Base-by-base conservation (phyloP, 495 filamentous ascomycete genomes). In the Hypoxylon lenormandii region DNA sequence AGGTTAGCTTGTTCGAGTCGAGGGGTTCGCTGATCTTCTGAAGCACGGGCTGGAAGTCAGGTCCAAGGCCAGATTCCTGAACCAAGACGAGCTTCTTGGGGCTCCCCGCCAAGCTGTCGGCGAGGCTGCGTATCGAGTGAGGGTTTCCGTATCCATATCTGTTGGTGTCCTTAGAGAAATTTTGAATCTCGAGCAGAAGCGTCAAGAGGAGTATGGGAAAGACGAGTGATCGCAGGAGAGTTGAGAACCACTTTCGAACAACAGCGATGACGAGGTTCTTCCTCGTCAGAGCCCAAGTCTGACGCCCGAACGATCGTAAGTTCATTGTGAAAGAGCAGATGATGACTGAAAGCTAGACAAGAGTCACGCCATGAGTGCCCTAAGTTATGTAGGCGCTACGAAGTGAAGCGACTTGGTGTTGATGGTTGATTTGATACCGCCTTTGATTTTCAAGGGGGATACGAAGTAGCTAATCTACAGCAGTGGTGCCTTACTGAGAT, bases 241-340 rank as follows among this genome's bases (percentile, higher is more conserved):
- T 91, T 11, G 85, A 80, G 38, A 87, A 78, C 46, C 77, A 76
- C 60, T 87, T 88, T n/a, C 90, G 84, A 42, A 81, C 58, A 57
- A 88, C 67, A 12, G 84, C 81, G 43, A 92, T 86, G 38, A 86
- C 77, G 36, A 92, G 75, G 49, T 86, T 92, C 80, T 93, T 92
- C 54, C 78, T 78, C 36, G 82, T 84, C 60, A 92, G 77, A 13
- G 88, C 86, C 85, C 85, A 86, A 54, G 83, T 85, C 77, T 92
- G 90, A 19, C 82, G 76, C 47, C 81, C 64, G 66, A 87, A 80
- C 33, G 75, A 55, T 28, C 50, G 55, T 8, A 70, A 38, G 28
- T 52, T 36, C 64, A 72, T 72, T 6, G 45, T 59, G n/a, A 45
- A 16, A 12, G 46, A 56, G 36, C 13, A 40, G 15, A 33, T 42